Evolutionary conservation across 1,284 basidiomycete species (phyloP), one percentile per base, ranked within the genome.

Genomic region (Entoloma clypeatum): DNA sequence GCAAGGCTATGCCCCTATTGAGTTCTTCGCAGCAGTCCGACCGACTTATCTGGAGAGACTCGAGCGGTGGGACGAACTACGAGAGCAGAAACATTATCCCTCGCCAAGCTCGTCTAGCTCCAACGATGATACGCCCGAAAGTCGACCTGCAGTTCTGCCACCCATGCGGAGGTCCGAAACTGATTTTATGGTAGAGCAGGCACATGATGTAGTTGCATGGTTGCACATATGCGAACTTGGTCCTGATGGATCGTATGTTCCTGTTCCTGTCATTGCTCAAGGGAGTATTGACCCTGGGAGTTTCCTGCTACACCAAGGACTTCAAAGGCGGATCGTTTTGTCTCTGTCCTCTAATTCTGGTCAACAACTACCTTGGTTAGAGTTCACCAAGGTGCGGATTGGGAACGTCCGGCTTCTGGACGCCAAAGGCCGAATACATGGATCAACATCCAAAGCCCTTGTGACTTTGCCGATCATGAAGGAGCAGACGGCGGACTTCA

Each of bases 31-130:
- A 6, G 73, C 81, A 6, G 72, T 86, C 30, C 82, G 78, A 39
- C 75, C 86, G 4, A 86, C 81, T 9, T 96, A 94, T 61, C 63
- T 97, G 43, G 86, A 90, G 50, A 79, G 90, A 7, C 68, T 96
- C 62, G 90, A 94, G 56, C 76, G 88, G 31, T 96, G 91, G 89
- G 92, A 95, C 56, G 86, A 92, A 57, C 73, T 90, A 70, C 78
- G 87, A 39, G 88, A 92, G 48, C 73, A 79, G 42, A 77, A 78
- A 49, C 63, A 67, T 27, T 57, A 56, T 45, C 59, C 61, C 44
- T 58, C 63, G n/a, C 54, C 66, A 31, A 61, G 56, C 40, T 49
- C 64, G n/a, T n/a, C n/a, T n/a, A n/a, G n/a, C 37, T 48, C 65
- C 10, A 44, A 50, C 18, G 53, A 58, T 8, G 60, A 65, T 14